A percentile compares a stretch with the other conserved stretches of the same genome.
Conservation (phyloP, 2,329 filamentous ascomycete species). For the Diplodia corticola region DNA sequence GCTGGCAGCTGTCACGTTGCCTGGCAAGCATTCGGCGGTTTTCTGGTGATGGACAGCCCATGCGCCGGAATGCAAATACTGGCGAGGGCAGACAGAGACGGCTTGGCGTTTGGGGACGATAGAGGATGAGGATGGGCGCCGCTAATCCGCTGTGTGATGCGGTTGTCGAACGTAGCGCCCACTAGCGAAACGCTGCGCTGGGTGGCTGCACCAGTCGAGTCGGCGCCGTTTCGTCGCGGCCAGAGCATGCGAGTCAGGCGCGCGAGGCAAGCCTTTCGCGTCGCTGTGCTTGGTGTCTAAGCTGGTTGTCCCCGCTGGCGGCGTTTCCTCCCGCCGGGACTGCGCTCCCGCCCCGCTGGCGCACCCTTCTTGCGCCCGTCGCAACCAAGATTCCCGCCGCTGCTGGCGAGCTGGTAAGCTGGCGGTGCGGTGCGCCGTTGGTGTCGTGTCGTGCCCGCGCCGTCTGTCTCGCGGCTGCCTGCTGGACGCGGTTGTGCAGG, state of each 20-base stretch:
- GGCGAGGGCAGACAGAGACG: neutral
- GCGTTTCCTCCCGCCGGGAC: neutral
- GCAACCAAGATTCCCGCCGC: too few relatives aligned
- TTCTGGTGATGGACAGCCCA: neutral
- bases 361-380: neutral
- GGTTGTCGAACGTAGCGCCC: slow-evolving; percentile 4
- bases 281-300: neutral
- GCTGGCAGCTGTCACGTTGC: neutral
- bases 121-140: neutral
- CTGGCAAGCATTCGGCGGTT: slow-evolving; percentile 3
- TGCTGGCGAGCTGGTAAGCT: neutral
- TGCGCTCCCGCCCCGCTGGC: neutral
- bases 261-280: neutral
- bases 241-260: neutral
- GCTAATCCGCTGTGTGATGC: slow-evolving; percentile 1
- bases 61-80: neutral
- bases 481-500: neutral
- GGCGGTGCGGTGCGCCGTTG: neutral
- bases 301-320: neutral
- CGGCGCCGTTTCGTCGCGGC: neutral
- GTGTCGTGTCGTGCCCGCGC: neutral
- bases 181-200: slow-evolving; percentile 2
- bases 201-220: neutral
- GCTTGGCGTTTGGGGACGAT: neutral
- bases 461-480: neutral